Evolutionary conservation across 805 yeast species (phyloP), one percentile per base, ranked within the genome.

Genomic region (Kurtzmaniella cleridarum): DNA sequence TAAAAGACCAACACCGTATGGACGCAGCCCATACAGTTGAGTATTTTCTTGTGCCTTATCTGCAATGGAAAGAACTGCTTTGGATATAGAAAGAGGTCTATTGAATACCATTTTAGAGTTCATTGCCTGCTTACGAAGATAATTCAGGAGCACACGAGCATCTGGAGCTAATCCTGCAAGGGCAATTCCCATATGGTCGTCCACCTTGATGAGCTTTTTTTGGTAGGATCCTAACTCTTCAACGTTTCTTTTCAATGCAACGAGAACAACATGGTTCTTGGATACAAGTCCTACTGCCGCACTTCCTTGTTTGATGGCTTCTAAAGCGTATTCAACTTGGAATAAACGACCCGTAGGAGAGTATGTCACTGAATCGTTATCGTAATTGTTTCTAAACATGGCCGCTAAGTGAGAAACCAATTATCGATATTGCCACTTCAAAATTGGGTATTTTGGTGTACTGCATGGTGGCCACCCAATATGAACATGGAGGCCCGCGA

Each of bases 81-180:
- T 80, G 41, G 83, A 78, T 13, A 90, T 80, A 45, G 86, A 81
- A 43, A 93, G 69, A 12, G 96, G 90, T 54, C 95, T 79, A 64
- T 88, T 82, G 64, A 77, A 93, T 20, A 90, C 80, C 73, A 91
- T 74, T 53, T 78, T 84, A 27, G 91, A 84, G 47, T 82, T 77
- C 81, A 91, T 83, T 37, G 97, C 95, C 55, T 90, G 93, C 53
- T 87, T 89, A 60, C 98, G 79, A 53, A 93, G 70, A 62, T 71
- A 90, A 58, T 88, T 93, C 36, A 95, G 81, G 50, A 93, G 73
- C 29, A 93, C 95, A 49, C 99, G 76, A 17, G 98, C 98, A 59
- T 93, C 99, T 13, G 99, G 98, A 0, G 98, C 97, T 54, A 93
- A 77, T 8, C 99, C 99, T 1, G 99, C 96, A 41, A 93, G 73